Evolutionary conservation across 2,329 filamentous ascomycete genomes (phyloP).

Genomic region (Aspergillus sp.): DNA sequence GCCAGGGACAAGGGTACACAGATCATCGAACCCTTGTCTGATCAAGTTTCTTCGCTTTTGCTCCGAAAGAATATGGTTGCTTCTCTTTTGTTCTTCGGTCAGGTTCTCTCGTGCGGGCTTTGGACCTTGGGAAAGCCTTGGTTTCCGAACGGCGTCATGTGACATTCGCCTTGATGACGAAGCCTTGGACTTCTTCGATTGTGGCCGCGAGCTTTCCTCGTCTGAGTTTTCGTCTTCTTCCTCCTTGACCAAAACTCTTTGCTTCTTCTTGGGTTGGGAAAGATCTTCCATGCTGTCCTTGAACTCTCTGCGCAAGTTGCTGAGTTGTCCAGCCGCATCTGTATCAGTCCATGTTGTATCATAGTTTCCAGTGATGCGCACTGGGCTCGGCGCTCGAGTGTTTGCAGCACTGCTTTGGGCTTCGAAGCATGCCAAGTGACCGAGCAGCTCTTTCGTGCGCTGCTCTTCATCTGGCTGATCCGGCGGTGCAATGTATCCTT

Average conservation of each 20-base stretch:
- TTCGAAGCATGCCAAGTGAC: conserved; percentile 60
- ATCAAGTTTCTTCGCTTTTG: conserved; percentile 83
- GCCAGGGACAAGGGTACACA: conserved; percentile 75
- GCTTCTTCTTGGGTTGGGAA: conserved; percentile 35
- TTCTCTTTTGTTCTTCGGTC: conserved; percentile 76
- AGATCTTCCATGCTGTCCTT: conserved; percentile 25
- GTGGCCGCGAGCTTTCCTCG: conserved; percentile 36
- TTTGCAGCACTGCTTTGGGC: conserved; percentile 60
- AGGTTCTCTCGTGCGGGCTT: conserved; percentile 60
- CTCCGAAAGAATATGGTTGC: conserved; percentile 84
- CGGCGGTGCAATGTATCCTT: conserved; percentile 61
- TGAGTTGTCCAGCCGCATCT: conserved; percentile 10
- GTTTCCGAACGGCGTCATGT: conserved; percentile 40
- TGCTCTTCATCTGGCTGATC: conserved; percentile 61
- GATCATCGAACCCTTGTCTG: conserved; percentile 77
- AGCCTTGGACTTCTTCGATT: conserved; percentile 53
- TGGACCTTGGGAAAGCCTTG: conserved; percentile 28
- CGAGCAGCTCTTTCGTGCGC: conserved; percentile 57
- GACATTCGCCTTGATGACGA: conserved; percentile 42
- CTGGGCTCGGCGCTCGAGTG: conserved; percentile 62
- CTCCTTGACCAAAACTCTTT: conserved; percentile 39
- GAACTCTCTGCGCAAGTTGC: conserved; percentile 18
- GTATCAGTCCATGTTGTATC: conserved; percentile 20
- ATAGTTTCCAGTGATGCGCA: conserved; percentile 25
- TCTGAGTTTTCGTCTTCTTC: conserved; percentile 42